Evolutionary conservation across 1,284 basidiomycete genomes (phyloP).

Genomic region (Cryptococcus sp.): DNA sequence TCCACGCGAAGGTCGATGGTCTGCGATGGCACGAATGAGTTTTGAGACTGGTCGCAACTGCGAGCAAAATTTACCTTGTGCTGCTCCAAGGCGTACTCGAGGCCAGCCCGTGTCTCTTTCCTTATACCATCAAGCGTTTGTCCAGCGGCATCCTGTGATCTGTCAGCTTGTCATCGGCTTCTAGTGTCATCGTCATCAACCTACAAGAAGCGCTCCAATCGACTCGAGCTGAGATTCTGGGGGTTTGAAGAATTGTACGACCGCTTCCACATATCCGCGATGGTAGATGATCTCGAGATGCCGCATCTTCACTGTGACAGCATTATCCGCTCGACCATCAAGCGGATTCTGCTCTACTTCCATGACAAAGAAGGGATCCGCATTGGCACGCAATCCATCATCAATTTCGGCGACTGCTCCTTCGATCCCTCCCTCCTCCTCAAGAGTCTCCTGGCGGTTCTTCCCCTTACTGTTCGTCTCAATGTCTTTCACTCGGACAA

Average conservation of each 20-base stretch:
- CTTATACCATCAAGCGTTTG: constrained; percentile 92
- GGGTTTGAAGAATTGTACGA: constrained; percentile 91
- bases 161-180: not conserved
- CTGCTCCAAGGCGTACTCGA: constrained; percentile 80
- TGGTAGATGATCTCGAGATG: constrained; percentile 99
- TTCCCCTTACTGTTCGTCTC: constrained; percentile 24
- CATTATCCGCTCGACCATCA: constrained; percentile 90
- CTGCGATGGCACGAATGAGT: constrained; percentile 45
- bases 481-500: constrained; percentile 81
- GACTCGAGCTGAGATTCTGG: constrained; percentile 95
- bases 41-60: no score
- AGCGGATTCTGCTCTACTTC: constrained; percentile 93
- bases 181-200: constrained; percentile 34
- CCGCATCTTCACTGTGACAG: constrained; percentile 84
- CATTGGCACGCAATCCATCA: constrained; percentile 39
- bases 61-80: constrained; percentile 40
- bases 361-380: constrained; percentile 85
- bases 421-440: constrained; percentile 37
- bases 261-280: constrained; percentile 87
- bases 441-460: constrained; percentile 27
- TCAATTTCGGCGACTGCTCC: constrained; percentile 44
- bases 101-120: constrained; percentile 90
- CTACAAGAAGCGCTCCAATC: constrained; percentile 79
- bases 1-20: constrained; percentile 95
- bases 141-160: constrained; percentile 76